Evolutionary conservation across 768 basidiomycete species (phyloP).

Genomic region (Tulasnella sp.): DNA sequence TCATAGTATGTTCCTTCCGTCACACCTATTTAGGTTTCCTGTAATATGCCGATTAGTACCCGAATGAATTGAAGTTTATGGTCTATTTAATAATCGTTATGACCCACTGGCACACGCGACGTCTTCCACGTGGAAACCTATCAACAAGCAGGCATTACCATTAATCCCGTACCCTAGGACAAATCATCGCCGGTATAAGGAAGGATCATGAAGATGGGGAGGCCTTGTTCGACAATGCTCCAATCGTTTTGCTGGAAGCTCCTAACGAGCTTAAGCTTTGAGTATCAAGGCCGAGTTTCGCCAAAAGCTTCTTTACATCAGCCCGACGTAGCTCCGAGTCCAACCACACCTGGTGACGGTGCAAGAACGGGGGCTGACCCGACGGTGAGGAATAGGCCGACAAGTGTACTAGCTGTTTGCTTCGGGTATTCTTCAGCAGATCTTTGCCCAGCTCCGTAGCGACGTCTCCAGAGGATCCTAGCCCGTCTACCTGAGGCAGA

Average conservation of each 20-base stretch:
- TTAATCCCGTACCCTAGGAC: not conserved
- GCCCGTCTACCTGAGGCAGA: not conserved
- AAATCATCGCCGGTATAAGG: not conserved
- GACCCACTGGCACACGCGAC: no score
- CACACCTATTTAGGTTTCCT: no score
- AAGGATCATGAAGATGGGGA: not conserved
- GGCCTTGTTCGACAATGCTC: not conserved
- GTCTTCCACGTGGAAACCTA: no score
- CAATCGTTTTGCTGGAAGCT: not conserved
- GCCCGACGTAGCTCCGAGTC: constrained; percentile 12
- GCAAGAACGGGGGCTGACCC: not conserved
- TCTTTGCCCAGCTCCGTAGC: not conserved
- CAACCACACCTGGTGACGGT: constrained; percentile 22
- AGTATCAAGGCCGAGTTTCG: not conserved
- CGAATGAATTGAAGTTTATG: no score
- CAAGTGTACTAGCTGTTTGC: not conserved
- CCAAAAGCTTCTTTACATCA: constrained; percentile 16
- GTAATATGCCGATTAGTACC: no score
- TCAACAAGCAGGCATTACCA: no score
- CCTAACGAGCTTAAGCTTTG: not conserved
- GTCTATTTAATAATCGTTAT: no score
- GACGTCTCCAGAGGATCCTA: not conserved
- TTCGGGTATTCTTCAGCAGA: not conserved
- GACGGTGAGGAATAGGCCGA: not conserved
- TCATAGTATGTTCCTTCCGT: no score